Conservation (phyloP, 192 early-diverging fungal species). For the Mortierella claussenii region DNA sequence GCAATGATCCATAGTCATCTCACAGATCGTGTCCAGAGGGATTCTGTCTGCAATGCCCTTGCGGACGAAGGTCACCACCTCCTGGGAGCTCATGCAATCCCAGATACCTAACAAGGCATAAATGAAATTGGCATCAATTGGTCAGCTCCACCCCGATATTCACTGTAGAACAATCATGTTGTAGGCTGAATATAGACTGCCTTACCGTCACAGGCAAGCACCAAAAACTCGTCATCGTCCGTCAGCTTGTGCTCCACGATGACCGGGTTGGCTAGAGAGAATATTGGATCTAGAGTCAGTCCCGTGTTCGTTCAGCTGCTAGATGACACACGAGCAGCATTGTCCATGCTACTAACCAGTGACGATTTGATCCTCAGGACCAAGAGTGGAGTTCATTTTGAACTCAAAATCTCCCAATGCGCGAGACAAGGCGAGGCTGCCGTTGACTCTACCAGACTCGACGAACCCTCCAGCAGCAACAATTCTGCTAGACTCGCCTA, state of each 20-base stretch:
- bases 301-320: too few species aligned
- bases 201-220: conserved; percentile 95
- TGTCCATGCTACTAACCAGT: conserved; percentile 78
- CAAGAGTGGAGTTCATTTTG: conserved; percentile 84
- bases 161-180: too few species aligned
- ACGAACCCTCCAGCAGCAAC: conserved; percentile 94
- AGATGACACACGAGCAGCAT: too few species aligned
- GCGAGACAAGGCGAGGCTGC: conserved; percentile 95
- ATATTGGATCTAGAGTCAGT: too few species aligned
- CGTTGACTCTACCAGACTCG: conserved; percentile 98
- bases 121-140: too few species aligned
- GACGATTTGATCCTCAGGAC: conserved; percentile 92
- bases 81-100: conserved; percentile 95
- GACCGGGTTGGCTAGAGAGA: conserved; percentile 85
- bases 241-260: conserved; percentile 69
- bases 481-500: conserved; percentile 87
- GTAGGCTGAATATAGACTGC: too few species aligned
- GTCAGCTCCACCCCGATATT: too few species aligned
- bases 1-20: conserved; percentile 92
- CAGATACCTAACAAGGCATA: conserved; percentile 81
- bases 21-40: conserved; percentile 77
- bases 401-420: conserved; percentile 99
- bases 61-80: conserved; percentile 89
- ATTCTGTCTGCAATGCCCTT: conserved; percentile 69
- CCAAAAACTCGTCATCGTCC: conserved; percentile 90